Evolutionary conservation across 192 early-diverging fungal genomes (phyloP).

Genomic region (Podila minutissima): DNA sequence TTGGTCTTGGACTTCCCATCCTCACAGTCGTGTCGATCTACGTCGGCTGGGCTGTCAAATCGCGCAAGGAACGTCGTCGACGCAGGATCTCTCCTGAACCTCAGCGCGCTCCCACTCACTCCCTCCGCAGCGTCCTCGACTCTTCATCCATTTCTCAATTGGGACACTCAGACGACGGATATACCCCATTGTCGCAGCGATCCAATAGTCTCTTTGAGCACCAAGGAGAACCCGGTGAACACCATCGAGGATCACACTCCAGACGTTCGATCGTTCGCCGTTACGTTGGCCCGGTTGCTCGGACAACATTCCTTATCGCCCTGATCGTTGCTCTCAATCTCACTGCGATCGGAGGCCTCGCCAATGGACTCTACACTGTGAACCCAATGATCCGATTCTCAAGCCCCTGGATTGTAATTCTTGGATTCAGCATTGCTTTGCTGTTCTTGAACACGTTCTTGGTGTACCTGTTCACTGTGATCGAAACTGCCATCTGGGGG

Average conservation of each 20-base stretch:
- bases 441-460: slow-evolving; percentile 24
- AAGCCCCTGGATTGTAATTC: slow-evolving; percentile 26
- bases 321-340: slow-evolving; percentile 20
- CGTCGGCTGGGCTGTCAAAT: slow-evolving; percentile 1
- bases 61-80: not conserved
- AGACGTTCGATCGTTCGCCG: not conserved
- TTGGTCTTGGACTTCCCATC: too few species aligned
- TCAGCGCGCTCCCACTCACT: not conserved
- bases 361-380: not conserved
- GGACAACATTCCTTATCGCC: slow-evolving; percentile 4
- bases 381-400: slow-evolving; percentile 26
- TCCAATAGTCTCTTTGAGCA: not conserved
- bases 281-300: not conserved
- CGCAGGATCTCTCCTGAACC: not conserved
- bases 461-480: slow-evolving; percentile 16
- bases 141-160: slow-evolving; percentile 11
- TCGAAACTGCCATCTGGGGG: slow-evolving; percentile 17
- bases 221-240: not conserved
- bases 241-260: not conserved
- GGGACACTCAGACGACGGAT: slow-evolving; percentile 36
- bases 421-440: slow-evolving; percentile 6
- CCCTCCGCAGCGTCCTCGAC: slow-evolving; percentile 24
- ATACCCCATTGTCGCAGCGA: slow-evolving; percentile 5
- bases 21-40: too few species aligned
- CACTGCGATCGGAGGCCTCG: not conserved